Evolutionary conservation across 768 basidiomycete genomes (phyloP).

Genomic region (Tremella fuciformis): DNA sequence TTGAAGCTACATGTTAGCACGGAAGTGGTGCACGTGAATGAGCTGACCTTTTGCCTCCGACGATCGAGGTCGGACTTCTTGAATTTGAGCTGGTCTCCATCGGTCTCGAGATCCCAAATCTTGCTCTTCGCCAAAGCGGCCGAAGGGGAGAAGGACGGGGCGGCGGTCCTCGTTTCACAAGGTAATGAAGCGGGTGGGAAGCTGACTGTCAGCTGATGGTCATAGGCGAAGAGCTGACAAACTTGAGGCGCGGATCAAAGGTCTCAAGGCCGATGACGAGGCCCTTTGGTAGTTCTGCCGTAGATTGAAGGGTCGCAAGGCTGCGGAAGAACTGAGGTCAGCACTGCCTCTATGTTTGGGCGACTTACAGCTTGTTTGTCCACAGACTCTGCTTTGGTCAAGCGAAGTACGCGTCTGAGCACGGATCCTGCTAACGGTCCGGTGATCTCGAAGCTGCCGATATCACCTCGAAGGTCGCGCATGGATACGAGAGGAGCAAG

Average conservation of each 20-base stretch:
- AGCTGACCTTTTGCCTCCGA: slow-evolving; percentile 61
- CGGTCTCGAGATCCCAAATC: slow-evolving; percentile 63
- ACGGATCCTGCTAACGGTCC: slow-evolving; percentile 80
- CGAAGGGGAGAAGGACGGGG: too few relatives aligned
- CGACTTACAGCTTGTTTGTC: slow-evolving; percentile 12
- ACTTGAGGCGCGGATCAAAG: slow-evolving; percentile 84
- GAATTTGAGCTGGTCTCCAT: slow-evolving; percentile 57
- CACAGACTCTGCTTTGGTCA: slow-evolving; percentile 18
- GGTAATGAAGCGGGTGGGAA: background rate
- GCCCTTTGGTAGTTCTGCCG: slow-evolving; percentile 67
- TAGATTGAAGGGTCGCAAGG: slow-evolving; percentile 62
- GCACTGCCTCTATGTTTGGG: background rate
- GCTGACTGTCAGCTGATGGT: background rate
- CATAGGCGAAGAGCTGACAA: background rate
- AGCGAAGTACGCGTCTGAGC: slow-evolving; percentile 53
- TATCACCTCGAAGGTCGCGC: slow-evolving; percentile 65
- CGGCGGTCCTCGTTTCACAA: too few relatives aligned
- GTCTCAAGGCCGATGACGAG: slow-evolving; percentile 77
- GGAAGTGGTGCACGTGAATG: slow-evolving; percentile 19
- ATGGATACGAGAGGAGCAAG: slow-evolving; percentile 58
- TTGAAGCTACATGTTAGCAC: slow-evolving; percentile 55
- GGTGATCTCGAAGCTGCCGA: slow-evolving; percentile 84
- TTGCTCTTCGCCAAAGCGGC: slow-evolving; percentile 61
- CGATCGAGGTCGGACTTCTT: slow-evolving; percentile 82
- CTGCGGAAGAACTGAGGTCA: slow-evolving; percentile 54